Conservation (phyloP, 2,329 filamentous ascomycete species). For the Lecanicillium sp. region DNA sequence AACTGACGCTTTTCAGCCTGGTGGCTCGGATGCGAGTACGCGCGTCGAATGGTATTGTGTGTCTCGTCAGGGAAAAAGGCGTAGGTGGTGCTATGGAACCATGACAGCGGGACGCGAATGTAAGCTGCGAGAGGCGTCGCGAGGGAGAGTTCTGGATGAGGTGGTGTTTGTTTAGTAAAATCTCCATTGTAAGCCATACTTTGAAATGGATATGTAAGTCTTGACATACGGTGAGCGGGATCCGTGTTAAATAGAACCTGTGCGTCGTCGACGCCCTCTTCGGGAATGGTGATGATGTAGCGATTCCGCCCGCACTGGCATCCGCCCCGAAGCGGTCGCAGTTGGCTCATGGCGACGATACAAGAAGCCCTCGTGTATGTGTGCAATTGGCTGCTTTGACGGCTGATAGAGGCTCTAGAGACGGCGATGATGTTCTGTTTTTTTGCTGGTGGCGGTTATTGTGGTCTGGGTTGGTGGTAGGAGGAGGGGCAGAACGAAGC, state of each 20-base stretch:
- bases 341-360: constrained; percentile 30
- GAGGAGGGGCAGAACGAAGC: background rate
- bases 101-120: constrained; percentile 71
- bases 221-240: constrained; percentile 59
- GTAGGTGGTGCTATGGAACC: constrained; percentile 70
- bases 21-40: constrained; percentile 53
- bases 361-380: no score
- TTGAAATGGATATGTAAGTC: background rate
- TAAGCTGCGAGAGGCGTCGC: constrained; percentile 70
- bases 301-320: constrained; percentile 83
- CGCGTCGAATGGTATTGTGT: constrained; percentile 54
- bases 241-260: constrained; percentile 70
- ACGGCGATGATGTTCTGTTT: no score
- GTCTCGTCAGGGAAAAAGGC: constrained; percentile 75
- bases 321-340: constrained; percentile 58
- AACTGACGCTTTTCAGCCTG: constrained; percentile 64
- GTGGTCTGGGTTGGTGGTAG: background rate
- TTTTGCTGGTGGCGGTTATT: no score
- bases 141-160: constrained; percentile 48
- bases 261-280: constrained; percentile 44
- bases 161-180: background rate
- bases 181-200: background rate
- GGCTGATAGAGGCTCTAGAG: background rate
- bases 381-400: background rate
- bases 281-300: constrained; percentile 66